A percentile compares a stretch with the other conserved stretches of the same genome.
Evolutionary conservation across 139 green algal genomes (phyloP).

Genomic region (Yamagishiella unicocca): DNA sequence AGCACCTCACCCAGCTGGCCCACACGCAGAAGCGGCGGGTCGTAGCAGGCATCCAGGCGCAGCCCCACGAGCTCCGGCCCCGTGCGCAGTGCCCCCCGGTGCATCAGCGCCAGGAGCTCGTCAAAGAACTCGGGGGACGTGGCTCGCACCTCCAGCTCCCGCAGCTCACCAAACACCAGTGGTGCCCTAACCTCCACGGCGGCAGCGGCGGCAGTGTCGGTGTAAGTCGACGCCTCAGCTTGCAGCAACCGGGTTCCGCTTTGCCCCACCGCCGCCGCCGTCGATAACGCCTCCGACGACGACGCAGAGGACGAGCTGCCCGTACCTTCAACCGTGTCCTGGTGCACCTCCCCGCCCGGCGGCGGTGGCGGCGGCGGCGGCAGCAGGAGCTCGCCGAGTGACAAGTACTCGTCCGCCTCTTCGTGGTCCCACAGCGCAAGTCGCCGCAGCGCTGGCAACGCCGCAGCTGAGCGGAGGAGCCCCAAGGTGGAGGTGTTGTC

Average conservation of each 20-base stretch:
- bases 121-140: constrained; percentile 33
- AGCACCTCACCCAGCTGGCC: background rate
- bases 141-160: constrained; percentile 9
- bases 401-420: constrained; percentile 39
- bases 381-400: background rate
- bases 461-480: constrained; percentile 5
- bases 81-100: background rate
- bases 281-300: no score
- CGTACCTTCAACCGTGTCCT: no score
- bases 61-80: background rate
- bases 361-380: no score
- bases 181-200: no score
- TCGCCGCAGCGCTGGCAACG: constrained; percentile 10
- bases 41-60: constrained; percentile 32
- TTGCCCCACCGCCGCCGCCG: no score
- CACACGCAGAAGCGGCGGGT: constrained; percentile 33
- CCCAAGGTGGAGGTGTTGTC: constrained; percentile 3
- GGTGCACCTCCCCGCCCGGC: no score
- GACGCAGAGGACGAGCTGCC: no score
- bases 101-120: background rate
- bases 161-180: background rate
- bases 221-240: background rate
- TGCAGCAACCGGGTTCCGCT: no score
- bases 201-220: background rate
- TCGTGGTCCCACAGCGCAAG: constrained; percentile 44